Evolutionary conservation across 305 asterid species (phyloP).

Genomic region (Rubia peregrina): DNA sequence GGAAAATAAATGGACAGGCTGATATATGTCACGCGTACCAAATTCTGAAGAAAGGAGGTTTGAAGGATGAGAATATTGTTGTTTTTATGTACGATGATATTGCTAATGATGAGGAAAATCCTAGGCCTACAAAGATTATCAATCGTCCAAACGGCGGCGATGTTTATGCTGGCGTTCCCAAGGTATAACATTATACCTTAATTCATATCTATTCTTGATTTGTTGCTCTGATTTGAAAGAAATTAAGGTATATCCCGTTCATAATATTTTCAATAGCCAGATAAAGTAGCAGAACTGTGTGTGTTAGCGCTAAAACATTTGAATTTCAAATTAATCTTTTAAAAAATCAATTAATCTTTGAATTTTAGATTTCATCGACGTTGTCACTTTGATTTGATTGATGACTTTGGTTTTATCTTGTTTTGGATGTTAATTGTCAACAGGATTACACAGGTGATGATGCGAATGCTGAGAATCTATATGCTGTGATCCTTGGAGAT

Average conservation of each 20-base stretch:
- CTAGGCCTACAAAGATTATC: constrained; percentile 65
- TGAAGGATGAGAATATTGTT: constrained; percentile 73
- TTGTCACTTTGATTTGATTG: neutral
- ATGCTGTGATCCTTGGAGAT: constrained; percentile 84
- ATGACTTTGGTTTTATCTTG: neutral
- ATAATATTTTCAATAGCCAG: no score
- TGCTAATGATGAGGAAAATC: constrained; percentile 51
- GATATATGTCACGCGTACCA: constrained; percentile 95
- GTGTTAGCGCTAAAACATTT: no score
- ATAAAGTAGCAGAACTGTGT: no score
- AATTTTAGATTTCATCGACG: no score
- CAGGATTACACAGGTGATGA: constrained; percentile 80
- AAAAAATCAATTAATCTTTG: neutral
- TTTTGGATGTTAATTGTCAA: neutral
- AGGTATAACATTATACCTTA: constrained; percentile 34
- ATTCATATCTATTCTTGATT: neutral
- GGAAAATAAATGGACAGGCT: constrained; percentile 36
- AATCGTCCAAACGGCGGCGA: constrained; percentile 69
- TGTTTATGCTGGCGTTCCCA: constrained; percentile 83
- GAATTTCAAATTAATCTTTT: no score
- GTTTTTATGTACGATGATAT: constrained; percentile 96
- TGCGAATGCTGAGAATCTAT: constrained; percentile 51
- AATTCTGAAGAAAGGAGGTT: constrained; percentile 72
- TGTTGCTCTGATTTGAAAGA: neutral
- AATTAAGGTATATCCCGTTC: no score